Conservation (phyloP, 169 alveolate species). For the Plasmodium chabaudi region DNA sequence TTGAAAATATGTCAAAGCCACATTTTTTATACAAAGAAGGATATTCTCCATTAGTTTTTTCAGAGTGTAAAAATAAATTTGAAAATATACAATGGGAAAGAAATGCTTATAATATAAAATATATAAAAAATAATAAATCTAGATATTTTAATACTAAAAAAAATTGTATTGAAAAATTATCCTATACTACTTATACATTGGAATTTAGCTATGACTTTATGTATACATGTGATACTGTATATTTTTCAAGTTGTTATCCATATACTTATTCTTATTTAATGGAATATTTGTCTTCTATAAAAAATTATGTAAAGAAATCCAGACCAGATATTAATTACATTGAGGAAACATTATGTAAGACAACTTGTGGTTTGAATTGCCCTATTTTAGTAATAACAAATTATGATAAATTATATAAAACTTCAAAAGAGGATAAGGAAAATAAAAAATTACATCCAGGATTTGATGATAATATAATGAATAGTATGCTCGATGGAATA, state of each 20-base stretch:
- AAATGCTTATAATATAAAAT: slow-evolving; percentile 45
- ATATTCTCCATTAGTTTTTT: slow-evolving; percentile 67
- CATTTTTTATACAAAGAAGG: slow-evolving; percentile 57
- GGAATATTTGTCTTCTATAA: slow-evolving; percentile 18
- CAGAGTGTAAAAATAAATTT: slow-evolving; percentile 31
- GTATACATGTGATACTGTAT: slow-evolving; percentile 55
- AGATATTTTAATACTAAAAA: slow-evolving; percentile 44
- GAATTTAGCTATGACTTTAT: slow-evolving; percentile 58
- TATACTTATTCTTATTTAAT: slow-evolving; percentile 38
- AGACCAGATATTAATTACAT: slow-evolving; percentile 21
- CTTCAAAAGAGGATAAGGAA: background rate
- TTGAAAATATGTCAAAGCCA: slow-evolving; percentile 70
- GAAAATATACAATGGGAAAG: slow-evolving; percentile 61
- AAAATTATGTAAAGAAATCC: slow-evolving; percentile 5
- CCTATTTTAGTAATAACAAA: slow-evolving; percentile 50
- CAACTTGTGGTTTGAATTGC: slow-evolving; percentile 42
- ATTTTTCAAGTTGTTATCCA: slow-evolving; percentile 60
- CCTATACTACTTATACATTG: slow-evolving; percentile 21
- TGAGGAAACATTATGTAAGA: slow-evolving; percentile 36
- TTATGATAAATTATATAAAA: slow-evolving; percentile 5
- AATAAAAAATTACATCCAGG: background rate
- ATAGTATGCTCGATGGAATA: too few species aligned
- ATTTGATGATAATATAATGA: too few species aligned
- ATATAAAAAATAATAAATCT: slow-evolving; percentile 29
- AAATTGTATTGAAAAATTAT: slow-evolving; percentile 20